Percentiles rank a stretch among this genome's conserved stretches.
These are phyloP conservation scores for Cyclostephanos tholiformis DNA, from an alignment of 108 stramenopile species.

Conservation along the genomic window DNA sequence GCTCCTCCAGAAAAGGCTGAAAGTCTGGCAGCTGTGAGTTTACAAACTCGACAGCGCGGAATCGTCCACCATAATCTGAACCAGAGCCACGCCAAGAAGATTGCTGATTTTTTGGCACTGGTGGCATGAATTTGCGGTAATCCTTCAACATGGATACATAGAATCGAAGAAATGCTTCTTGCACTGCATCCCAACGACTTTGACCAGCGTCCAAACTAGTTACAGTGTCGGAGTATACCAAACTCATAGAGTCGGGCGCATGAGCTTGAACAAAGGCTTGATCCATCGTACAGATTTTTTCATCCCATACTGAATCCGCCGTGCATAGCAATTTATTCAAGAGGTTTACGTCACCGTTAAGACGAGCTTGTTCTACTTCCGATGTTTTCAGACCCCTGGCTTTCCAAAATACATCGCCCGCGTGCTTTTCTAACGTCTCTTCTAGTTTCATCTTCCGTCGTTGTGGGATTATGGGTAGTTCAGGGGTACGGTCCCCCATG, in stretches of 20 bases:
- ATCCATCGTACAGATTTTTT: constrained; percentile 69
- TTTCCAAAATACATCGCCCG: constrained; percentile 82
- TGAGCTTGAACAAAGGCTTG: constrained; percentile 81
- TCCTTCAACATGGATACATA: constrained; percentile 85
- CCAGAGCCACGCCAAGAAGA: constrained; percentile 41
- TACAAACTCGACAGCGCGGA: constrained; percentile 62
- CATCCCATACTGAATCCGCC: constrained; percentile 67
- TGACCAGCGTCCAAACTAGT: constrained; percentile 47
- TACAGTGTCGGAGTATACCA: constrained; percentile 36
- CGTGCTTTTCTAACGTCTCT: constrained; percentile 62
- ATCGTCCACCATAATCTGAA: constrained; percentile 30
- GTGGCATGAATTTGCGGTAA: constrained; percentile 74
- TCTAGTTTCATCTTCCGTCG: constrained; percentile 78
- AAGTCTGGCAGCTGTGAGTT: constrained; percentile 67
- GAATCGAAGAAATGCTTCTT: constrained; percentile 89
- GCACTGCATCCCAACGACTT: constrained; percentile 84
- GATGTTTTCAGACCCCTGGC: constrained; percentile 66
- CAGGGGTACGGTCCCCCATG: constrained; percentile 59
- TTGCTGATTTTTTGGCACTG: constrained; percentile 25
- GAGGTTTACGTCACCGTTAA: constrained; percentile 35
- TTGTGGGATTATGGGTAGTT: constrained; percentile 67
- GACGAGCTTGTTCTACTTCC: constrained; percentile 43
- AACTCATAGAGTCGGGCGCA: constrained; percentile 64
- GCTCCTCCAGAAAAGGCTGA: constrained; percentile 65
- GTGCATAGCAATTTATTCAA: constrained; percentile 34